Percentiles rank a stretch among this genome's conserved stretches.
phyloP scores from a whole-genome alignment of 2,329 filamentous ascomycete genomes.

The Phyllosticta capitalensis region DNA sequence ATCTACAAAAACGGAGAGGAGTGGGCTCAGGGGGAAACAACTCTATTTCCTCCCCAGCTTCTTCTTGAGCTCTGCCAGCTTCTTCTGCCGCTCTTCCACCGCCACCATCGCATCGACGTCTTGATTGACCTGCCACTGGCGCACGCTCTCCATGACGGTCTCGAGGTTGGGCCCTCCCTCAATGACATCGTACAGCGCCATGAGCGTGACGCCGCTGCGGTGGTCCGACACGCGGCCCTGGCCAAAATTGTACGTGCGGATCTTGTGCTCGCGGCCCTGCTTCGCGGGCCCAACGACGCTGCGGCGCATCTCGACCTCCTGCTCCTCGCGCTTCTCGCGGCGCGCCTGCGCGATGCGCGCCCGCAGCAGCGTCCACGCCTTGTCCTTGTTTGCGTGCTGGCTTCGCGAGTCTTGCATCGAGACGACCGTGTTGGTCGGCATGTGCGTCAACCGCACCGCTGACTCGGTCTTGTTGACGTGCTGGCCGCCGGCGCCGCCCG shows the following conservation, averaged over 20 bases:
- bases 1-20: background rate
- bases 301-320: conserved; percentile 62
- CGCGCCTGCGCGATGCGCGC: conserved; percentile 71
- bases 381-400: conserved; percentile 79
- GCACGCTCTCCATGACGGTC: conserved; percentile 67
- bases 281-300: conserved; percentile 68
- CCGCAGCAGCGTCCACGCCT: conserved; percentile 77
- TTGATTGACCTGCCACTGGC: conserved; percentile 61
- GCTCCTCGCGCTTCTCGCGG: conserved; percentile 74
- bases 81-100: conserved; percentile 19
- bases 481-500: conserved; percentile 85
- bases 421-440: conserved; percentile 77
- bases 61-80: background rate
- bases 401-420: conserved; percentile 89
- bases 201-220: conserved; percentile 66
- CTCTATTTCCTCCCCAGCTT: background rate
- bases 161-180: conserved; percentile 64
- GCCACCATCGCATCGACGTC: conserved; percentile 63
- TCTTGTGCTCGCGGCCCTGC: conserved; percentile 87
- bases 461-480: conserved; percentile 99
- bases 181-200: conserved; percentile 73
- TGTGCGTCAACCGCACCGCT: conserved; percentile 83
- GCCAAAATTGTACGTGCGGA: conserved; percentile 78
- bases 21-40: background rate
- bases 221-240: conserved; percentile 84